Base-by-base conservation (phyloP, 805 yeast species). In the Tetrapisispora fleetii region DNA sequence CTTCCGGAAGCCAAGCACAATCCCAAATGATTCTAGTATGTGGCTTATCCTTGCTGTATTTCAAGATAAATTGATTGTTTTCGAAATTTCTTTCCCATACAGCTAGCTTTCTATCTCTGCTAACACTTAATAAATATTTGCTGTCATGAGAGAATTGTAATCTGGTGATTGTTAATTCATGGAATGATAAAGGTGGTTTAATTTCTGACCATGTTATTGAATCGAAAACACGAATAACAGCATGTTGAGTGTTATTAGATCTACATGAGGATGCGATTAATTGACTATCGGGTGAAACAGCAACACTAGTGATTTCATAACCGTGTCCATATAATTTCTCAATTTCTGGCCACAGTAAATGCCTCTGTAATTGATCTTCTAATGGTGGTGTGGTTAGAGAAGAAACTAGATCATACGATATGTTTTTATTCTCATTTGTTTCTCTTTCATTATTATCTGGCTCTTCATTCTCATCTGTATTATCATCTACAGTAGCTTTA, bases 271-370 rank as follows among this genome's bases (percentile, higher is more conserved):
- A 80, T 2, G 96, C 96, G 40, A 93, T 74, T 24, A 83, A 63
- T 36, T 68, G 62, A 14, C 79, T 76, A 56, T 77, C 80, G 4
- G 82, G 79, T 9, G 88, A 78, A 1, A 81, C 76, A 47, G 85
- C 95, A 37, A 89, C 74, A 41, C 91, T 76, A 0, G 88, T 79
- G 37, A 90, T 80, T 63, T 95, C 99, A 66, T 88, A 95, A 9
- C 99, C 99, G 64, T 93, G 99, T 0, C 99, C 99, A 60, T 93
- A 93, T 40, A 93, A 67, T 63, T 93, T 93, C 58, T 93, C 99
- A 48, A 83, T 70, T 62, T 93, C 99, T 0, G 99, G 99, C 83
- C 95, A 93, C 47, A 93, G 70, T 0, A 98, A 86, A 60, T 82
- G 87, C 59, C 98, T 76, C 63, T 93, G 98, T 27, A 93, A 70